Base-by-base conservation (phyloP, 495 filamentous ascomycete genomes). In the Rhypophila decipiens region DNA sequence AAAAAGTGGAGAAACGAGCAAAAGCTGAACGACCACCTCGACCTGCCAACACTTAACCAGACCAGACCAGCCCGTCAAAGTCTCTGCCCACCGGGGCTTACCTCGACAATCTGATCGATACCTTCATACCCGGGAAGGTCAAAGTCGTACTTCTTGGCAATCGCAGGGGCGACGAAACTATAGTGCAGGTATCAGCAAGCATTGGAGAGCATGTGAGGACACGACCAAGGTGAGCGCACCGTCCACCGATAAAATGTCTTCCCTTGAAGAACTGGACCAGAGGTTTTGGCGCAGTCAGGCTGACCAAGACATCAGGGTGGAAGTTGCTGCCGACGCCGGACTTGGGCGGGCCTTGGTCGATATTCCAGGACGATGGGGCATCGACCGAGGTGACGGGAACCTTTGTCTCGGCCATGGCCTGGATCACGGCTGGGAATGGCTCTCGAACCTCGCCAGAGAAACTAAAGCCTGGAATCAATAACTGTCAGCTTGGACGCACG, bases 281-380 rank as follows among this genome's bases (percentile, higher is more conserved):
- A n/a, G 90, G 90, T 69, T 98, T 98, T 27, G 93, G 90, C 35
- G 93, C 94, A 41, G 94, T 95, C 63, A 98, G 69, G 58, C 87
- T 95, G 52, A 98, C 80, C 50, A 98, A 64, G 39, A 81, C 79
- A 36, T 72, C 66, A 20, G 93, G 93, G 62, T 84, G 77, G 57
- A 94, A 96, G 18, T 74, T 83, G 51, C 81, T 80, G 5, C 88
- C 93, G 0, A 88, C 80, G 0, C 91, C 93, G 2, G 77, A 73
- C 44, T 73, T 67, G 18, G 91, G 90, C 17, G 90, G 91, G 0
- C 93, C 93, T 2, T 66, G 69, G 56, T 95, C 85, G 31, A 98
- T 90, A 69, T 90, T 84, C 93, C 93, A 98, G 8, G 85, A 89
- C 31, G 85, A 90, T 3, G 93, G 93, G 12, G 88, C 89, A 57